Conservation (phyloP, 1,284 basidiomycete species). For the Rhodotorula sp. region DNA sequence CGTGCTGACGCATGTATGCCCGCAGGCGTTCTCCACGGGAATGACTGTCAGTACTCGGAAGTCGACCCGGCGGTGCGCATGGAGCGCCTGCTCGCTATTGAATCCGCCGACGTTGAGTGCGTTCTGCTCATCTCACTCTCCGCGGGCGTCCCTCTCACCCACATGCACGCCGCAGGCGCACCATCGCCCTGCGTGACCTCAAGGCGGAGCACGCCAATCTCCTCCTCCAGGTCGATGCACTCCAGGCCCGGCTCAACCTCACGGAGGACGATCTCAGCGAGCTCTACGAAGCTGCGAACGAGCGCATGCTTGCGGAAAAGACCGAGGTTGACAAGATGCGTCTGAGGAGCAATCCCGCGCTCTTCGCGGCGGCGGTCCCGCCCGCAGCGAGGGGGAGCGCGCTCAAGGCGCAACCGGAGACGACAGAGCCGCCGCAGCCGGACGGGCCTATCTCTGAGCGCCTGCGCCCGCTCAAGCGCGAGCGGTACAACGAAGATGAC, state of each 20-base stretch:
- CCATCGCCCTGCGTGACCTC: background rate
- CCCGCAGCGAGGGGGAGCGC: background rate
- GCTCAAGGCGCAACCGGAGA: background rate
- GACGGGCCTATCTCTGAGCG: background rate
- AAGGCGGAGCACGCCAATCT: background rate
- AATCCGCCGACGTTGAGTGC: background rate
- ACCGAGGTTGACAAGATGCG: background rate
- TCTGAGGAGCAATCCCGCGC: background rate
- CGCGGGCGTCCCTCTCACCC: background rate
- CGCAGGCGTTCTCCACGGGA: background rate
- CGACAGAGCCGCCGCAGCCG: background rate
- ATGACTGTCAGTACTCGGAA: background rate
- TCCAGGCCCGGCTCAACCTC: background rate
- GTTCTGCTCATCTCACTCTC: background rate
- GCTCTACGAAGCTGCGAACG: background rate
- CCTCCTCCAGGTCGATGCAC: background rate
- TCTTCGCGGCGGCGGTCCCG: background rate
- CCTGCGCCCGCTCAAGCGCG: background rate
- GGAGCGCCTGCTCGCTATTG: background rate
- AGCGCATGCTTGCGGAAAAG: background rate
- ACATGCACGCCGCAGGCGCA: background rate
- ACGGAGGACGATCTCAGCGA: background rate
- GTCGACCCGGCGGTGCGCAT: background rate
- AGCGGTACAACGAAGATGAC: background rate
- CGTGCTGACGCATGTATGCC: too few species aligned